Evolutionary conservation across 129 eudicot genomes (phyloP).

Genomic region (Saposhnikovia divaricata): DNA sequence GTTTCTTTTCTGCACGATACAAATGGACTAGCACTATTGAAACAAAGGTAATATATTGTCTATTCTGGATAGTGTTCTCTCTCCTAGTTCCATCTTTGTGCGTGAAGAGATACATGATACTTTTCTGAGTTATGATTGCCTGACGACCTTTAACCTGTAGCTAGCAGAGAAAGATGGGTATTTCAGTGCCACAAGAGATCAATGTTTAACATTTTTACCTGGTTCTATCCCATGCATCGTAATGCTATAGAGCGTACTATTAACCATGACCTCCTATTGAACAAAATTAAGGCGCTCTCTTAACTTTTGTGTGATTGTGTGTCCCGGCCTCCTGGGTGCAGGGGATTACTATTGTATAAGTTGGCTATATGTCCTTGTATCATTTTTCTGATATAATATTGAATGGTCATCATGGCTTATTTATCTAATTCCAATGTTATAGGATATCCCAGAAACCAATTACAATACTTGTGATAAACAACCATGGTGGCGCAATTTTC

Average conservation of each 20-base stretch:
- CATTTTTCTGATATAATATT: background rate
- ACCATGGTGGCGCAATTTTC: slow-evolving; percentile 94
- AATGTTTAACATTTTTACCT: background rate
- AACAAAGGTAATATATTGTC: slow-evolving; percentile 40
- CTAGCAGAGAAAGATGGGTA: background rate
- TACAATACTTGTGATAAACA: slow-evolving; percentile 68
- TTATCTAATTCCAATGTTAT: slow-evolving; percentile 9
- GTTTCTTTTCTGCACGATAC: slow-evolving; percentile 94
- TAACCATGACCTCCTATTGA: background rate
- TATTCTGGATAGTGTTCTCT: too few relatives aligned
- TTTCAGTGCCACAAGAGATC: background rate
- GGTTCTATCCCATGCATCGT: background rate
- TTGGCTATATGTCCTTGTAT: background rate
- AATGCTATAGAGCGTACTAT: background rate
- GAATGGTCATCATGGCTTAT: background rate
- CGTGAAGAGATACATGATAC: background rate
- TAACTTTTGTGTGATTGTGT: background rate
- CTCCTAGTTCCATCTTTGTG: background rate
- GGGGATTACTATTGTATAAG: background rate
- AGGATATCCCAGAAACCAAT: slow-evolving; percentile 67
- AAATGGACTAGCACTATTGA: slow-evolving; percentile 73
- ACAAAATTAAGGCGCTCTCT: background rate
- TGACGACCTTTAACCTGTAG: background rate
- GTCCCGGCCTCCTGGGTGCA: background rate
- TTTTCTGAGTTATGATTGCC: background rate